A percentile compares a stretch with the other conserved stretches of the same genome.
Conservation (phyloP, 805 yeast species). For the Lipomyces kockii region DNA sequence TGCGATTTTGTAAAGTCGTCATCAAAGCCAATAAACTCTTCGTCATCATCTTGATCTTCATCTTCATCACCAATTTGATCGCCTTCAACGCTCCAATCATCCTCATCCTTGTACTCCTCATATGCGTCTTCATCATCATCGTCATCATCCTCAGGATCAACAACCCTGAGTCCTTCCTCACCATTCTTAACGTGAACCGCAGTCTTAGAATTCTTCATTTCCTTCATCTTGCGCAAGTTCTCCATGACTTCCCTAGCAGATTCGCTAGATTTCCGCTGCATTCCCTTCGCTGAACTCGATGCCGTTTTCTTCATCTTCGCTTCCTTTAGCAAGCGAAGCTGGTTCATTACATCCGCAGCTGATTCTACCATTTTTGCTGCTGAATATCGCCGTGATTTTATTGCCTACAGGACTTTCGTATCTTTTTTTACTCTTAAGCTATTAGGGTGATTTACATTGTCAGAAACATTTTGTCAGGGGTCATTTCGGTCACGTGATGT, state of each 20-base stretch:
- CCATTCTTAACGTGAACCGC: not conserved
- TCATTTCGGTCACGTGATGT: not conserved
- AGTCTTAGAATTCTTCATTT: constrained; percentile 5
- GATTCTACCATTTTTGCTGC: constrained; percentile 23
- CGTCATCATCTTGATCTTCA: constrained; percentile 13
- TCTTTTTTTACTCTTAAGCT: too few species aligned
- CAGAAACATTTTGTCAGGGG: not conserved
- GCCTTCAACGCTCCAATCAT: constrained; percentile 12
- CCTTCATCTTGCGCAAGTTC: constrained; percentile 22
- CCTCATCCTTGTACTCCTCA: constrained; percentile 7
- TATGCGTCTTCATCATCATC: constrained; percentile 24
- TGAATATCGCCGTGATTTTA: not conserved
- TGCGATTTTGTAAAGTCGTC: constrained; percentile 19
- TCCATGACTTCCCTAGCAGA: constrained; percentile 30
- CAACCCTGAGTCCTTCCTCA: constrained; percentile 14
- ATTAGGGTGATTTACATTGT: too few species aligned
- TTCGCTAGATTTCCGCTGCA: not conserved
- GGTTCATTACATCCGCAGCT: constrained; percentile 28
- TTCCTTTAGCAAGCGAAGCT: constrained; percentile 23
- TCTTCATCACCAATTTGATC: constrained; percentile 14
- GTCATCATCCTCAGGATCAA: constrained; percentile 22
- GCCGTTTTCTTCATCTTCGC: constrained; percentile 8
- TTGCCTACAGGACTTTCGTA: not conserved
- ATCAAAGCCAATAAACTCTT: constrained; percentile 38
- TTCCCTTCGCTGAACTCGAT: not conserved